phyloP scores from a whole-genome alignment of 805 yeast species.

The Saturnispora gosingensis region DNA sequence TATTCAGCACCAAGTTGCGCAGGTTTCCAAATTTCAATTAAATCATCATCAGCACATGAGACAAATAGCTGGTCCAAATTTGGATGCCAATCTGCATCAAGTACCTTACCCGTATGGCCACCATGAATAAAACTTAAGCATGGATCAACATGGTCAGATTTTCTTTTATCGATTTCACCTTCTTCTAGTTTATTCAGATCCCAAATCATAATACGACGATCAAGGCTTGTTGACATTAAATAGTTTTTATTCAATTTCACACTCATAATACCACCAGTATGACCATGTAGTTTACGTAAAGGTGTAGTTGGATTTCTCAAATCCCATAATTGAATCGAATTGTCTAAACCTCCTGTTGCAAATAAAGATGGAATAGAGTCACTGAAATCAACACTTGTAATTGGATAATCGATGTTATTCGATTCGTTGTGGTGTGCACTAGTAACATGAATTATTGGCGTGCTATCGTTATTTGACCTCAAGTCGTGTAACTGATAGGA shows the following conservation, averaged over 20 bases:
- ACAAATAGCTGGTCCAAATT: slow-evolving; percentile 46
- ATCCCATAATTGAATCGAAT: slow-evolving; percentile 67
- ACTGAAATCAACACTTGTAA: slow-evolving; percentile 62
- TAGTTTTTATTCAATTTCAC: slow-evolving; percentile 39
- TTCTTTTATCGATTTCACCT: slow-evolving; percentile 47
- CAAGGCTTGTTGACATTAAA: slow-evolving; percentile 52
- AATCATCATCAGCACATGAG: slow-evolving; percentile 66
- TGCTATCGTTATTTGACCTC: slow-evolving; percentile 26
- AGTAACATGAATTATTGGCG: slow-evolving; percentile 36
- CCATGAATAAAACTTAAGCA: slow-evolving; percentile 75
- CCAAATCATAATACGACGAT: slow-evolving; percentile 69
- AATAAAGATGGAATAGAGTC: slow-evolving; percentile 44
- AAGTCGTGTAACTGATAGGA: slow-evolving; percentile 53
- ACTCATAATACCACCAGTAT: slow-evolving; percentile 45
- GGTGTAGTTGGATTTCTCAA: slow-evolving; percentile 52
- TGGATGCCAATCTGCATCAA: slow-evolving; percentile 64
- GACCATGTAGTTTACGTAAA: slow-evolving; percentile 60
- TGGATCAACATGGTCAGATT: slow-evolving; percentile 57
- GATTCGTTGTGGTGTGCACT: slow-evolving; percentile 35
- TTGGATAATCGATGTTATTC: slow-evolving; percentile 17
- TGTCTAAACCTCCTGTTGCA: slow-evolving; percentile 75
- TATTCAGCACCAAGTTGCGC: slow-evolving; percentile 36
- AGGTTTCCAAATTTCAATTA: slow-evolving; percentile 71
- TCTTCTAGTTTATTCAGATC: slow-evolving; percentile 53
- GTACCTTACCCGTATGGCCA: slow-evolving; percentile 67